Evolutionary conservation across 2,329 filamentous ascomycete species (phyloP).

Genomic region (Tolypocladium album): DNA sequence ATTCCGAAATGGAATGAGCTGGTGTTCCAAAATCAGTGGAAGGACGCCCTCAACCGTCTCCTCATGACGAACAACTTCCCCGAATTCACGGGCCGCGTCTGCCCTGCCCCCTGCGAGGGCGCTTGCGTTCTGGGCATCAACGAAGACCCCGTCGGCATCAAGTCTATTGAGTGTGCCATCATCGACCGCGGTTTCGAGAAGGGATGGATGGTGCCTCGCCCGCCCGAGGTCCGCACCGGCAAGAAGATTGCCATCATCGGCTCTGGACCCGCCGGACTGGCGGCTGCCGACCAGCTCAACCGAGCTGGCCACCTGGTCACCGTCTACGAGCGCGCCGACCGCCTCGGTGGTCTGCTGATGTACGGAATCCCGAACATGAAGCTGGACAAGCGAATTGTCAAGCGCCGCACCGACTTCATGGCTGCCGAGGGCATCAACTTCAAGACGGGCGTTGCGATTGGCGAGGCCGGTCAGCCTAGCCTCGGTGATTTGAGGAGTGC

Average conservation of each 20-base stretch:
- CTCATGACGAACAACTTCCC: constrained; percentile 98
- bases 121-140: constrained; percentile 95
- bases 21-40: constrained; percentile 69
- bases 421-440: constrained; percentile 78
- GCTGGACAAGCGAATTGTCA: constrained; percentile 93
- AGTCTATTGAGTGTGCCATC: constrained; percentile 95
- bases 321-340: constrained; percentile 87
- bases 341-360: constrained; percentile 86
- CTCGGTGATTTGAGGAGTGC: constrained; percentile 61
- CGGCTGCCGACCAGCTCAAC: constrained; percentile 88
- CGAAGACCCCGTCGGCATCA: constrained; percentile 94
- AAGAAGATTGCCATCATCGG: constrained; percentile 85
- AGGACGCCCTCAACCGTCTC: constrained; percentile 80
- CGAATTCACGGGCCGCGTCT: constrained; percentile 94
- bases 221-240: constrained; percentile 70
- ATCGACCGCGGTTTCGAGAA: constrained; percentile 96
- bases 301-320: constrained; percentile 80
- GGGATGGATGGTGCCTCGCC: constrained; percentile 90
- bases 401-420: constrained; percentile 93
- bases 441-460: constrained; percentile 66
- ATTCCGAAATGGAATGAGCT: constrained; percentile 96
- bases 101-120: constrained; percentile 91
- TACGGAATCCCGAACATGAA: constrained; percentile 99
- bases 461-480: constrained; percentile 53
- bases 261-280: constrained; percentile 84